These are phyloP conservation scores for Allantophomopsis lycopodina DNA, from an alignment of 2,329 filamentous ascomycete genomes.

Conservation along the genomic window DNA sequence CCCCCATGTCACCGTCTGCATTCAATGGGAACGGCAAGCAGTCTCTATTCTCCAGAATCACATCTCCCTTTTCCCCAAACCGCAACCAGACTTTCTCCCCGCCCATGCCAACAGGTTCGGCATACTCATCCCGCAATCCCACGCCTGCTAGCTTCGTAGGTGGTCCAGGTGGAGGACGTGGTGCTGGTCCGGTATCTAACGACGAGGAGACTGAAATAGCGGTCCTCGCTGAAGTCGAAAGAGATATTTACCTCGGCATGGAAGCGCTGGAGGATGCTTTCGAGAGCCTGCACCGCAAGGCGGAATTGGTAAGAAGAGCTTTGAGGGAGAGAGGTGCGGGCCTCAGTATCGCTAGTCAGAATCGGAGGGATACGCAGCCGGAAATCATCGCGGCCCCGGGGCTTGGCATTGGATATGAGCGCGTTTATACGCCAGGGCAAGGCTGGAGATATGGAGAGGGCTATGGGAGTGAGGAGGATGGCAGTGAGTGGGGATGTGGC, in stretches of 20 bases:
- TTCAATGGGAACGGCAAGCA: conserved; percentile 5
- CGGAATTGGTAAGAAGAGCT: conserved; percentile 65
- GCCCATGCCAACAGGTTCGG: conserved; percentile 6
- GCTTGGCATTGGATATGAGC: conserved; percentile 17
- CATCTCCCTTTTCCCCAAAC: conserved; percentile 15
- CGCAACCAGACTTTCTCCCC: conserved; percentile 15
- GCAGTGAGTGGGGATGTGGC: conserved; percentile 22
- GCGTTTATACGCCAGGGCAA: conserved; percentile 9
- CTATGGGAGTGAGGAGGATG: conserved; percentile 30
- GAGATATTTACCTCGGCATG: conserved; percentile 89
- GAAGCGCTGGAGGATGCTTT: conserved; percentile 90
- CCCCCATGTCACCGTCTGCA: conserved; percentile 11
- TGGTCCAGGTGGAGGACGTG: conserved; percentile 20
- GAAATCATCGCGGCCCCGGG: conserved; percentile 27
- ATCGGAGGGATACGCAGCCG: conserved; percentile 11
- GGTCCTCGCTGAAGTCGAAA: conserved; percentile 78
- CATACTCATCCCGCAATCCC: conserved; percentile 31
- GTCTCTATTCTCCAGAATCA: conserved; percentile 11
- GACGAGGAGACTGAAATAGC: conserved; percentile 93
- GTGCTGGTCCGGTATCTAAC: conserved; percentile 50
- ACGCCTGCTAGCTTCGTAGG: conserved; percentile 38
- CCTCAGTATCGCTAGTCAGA: conserved; percentile 27
- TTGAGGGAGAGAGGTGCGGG: conserved; percentile 75
- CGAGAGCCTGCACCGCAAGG: conserved; percentile 75
- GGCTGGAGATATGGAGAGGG: background rate